Evolutionary conservation across 495 filamentous ascomycete species (phyloP).

Genomic region (Tricharina praecox): DNA sequence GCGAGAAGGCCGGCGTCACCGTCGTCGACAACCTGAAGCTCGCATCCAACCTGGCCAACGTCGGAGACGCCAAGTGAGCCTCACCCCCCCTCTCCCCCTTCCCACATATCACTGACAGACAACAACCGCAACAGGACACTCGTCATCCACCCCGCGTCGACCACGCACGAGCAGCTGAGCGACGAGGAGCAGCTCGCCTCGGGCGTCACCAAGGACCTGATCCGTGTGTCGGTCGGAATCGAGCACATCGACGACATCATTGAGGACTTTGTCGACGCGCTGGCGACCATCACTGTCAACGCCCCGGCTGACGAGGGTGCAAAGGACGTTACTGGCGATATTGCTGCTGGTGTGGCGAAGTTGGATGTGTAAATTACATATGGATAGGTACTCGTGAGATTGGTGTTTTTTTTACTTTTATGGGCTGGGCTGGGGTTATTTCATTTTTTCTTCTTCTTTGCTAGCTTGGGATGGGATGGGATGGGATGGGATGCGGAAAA

Average conservation of each 20-base stretch:
- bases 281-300: slow-evolving; percentile 36
- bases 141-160: slow-evolving; percentile 91
- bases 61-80: slow-evolving; percentile 66
- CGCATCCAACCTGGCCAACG: slow-evolving; percentile 77
- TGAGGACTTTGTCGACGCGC: slow-evolving; percentile 85
- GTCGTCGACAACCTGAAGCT: slow-evolving; percentile 91
- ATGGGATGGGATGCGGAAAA: background rate
- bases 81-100: no score
- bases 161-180: slow-evolving; percentile 84
- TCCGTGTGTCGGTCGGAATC: slow-evolving; percentile 90
- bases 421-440: background rate
- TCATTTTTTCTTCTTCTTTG: slow-evolving; percentile 3
- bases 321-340: slow-evolving; percentile 1
- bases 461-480: background rate
- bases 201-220: slow-evolving; percentile 80
- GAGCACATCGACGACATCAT: slow-evolving; percentile 99
- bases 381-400: background rate
- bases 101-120: no score
- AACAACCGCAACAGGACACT: no score
- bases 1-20: slow-evolving; percentile 58
- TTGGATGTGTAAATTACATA: slow-evolving; percentile 13
- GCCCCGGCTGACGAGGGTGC: slow-evolving; percentile 9
- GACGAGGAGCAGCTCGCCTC: slow-evolving; percentile 67
- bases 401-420: background rate
- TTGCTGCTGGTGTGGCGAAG: slow-evolving; percentile 11